Evolutionary conservation across 306 rosid genomes (phyloP).

Genomic region (Corylus heterophylla): DNA sequence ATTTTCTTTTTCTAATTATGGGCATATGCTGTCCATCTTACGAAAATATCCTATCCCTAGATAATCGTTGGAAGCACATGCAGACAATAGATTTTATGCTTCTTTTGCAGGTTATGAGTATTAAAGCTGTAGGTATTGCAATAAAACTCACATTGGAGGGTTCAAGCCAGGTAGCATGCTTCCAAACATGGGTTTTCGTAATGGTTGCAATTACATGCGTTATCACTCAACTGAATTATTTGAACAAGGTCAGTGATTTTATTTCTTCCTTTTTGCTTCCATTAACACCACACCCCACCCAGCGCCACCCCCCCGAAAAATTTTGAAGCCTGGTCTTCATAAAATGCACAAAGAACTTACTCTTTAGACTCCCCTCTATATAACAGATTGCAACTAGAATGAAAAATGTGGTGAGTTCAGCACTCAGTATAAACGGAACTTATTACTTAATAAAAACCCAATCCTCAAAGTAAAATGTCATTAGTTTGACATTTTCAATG

Average conservation of each 20-base stretch:
- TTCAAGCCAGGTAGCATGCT: slow-evolving; percentile 58
- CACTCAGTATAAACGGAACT: not conserved
- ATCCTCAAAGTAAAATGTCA: not conserved
- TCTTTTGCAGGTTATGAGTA: slow-evolving; percentile 76
- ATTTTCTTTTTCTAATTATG: slow-evolving; percentile 1
- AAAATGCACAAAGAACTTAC: not conserved
- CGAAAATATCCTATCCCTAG: not conserved
- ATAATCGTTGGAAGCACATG: not conserved
- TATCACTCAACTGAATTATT: slow-evolving; percentile 70
- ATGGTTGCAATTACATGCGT: slow-evolving; percentile 76
- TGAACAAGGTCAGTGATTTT: slow-evolving; percentile 67
- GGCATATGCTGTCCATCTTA: not conserved
- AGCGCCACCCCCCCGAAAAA: not conserved
- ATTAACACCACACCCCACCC: too few relatives aligned
- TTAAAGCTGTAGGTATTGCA: slow-evolving; percentile 86
- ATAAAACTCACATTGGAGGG: slow-evolving; percentile 87
- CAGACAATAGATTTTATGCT: not conserved
- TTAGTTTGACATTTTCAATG: not conserved
- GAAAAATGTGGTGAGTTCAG: not conserved
- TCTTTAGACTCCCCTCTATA: not conserved
- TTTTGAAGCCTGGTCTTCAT: not conserved
- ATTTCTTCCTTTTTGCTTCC: not conserved
- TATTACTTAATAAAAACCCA: not conserved
- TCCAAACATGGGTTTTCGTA: slow-evolving; percentile 82
- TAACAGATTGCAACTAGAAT: not conserved